Percentiles rank a stretch among this genome's conserved stretches.
Conservation (phyloP, 805 yeast species). For the Barnettozyma botsteinii region DNA sequence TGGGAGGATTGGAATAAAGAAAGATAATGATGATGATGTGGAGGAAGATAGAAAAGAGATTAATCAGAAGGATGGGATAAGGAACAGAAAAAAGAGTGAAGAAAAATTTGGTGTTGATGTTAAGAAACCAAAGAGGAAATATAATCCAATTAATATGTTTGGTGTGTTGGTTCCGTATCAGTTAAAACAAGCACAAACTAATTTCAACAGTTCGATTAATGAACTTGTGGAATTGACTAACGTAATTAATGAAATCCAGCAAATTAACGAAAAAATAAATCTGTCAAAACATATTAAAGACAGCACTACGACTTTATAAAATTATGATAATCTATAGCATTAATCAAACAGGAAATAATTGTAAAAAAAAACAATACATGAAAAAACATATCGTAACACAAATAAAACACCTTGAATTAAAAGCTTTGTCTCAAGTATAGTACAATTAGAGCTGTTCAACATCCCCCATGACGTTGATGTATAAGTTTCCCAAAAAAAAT, state of each 20-base stretch:
- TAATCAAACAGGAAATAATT: too few species aligned
- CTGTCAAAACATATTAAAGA: too few species aligned
- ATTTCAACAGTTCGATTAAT: conserved; percentile 31
- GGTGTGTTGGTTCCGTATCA: conserved; percentile 42
- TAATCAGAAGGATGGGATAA: background rate
- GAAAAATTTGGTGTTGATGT: background rate
- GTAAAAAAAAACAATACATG: too few species aligned
- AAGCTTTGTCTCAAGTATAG: too few species aligned
- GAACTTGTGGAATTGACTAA: conserved; percentile 5
- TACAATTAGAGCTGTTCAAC: too few species aligned
- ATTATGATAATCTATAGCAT: too few species aligned
- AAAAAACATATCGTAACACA: too few species aligned
- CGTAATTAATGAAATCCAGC: background rate
- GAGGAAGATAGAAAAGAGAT: background rate
- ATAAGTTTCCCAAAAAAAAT: too few species aligned
- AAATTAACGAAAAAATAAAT: background rate
- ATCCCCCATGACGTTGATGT: too few species aligned
- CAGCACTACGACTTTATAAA: too few species aligned
- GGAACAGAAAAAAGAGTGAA: conserved; percentile 9
- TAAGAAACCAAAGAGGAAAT: conserved; percentile 5
- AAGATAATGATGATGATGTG: background rate
- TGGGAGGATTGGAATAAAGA: background rate
- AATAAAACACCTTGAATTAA: too few species aligned
- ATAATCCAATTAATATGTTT: conserved; percentile 40
- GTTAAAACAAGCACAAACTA: conserved; percentile 33